Evolutionary conservation across 331 rosid species (phyloP), one percentile per base, ranked within the genome.

Genomic region (Prunus yedoensis): DNA sequence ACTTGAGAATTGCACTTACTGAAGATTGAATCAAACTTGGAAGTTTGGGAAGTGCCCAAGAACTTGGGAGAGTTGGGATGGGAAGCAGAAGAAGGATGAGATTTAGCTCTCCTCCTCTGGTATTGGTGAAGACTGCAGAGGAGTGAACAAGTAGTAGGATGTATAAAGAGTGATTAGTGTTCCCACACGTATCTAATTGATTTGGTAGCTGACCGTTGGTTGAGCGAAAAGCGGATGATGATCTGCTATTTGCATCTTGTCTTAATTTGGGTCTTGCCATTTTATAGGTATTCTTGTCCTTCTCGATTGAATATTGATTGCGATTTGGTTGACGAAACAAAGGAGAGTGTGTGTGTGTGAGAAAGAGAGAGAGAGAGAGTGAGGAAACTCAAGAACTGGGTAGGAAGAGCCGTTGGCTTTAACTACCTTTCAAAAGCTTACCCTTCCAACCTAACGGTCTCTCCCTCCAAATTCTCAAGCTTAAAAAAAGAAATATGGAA

Each of bases 141-240:
- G 9, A 66, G 62, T 77, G 70, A 74, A 54, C 64, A 12, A 69
- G 83, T 25, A 18, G 11, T 41, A 35, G 17, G 57, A 20, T 16
- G 75, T 58, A 63, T 58, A 38, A 75, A 25, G 66, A 54, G 68
- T 66, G 43, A 38, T 7, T 46, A 21, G 2, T 21, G 46, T 32
- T 23, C 27, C 32, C 82, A 75, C 30, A 63, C 58, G 5, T 63
- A 32, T 30, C 78, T 75, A 60, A 41, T 50, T 69, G 85, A 77
- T 76, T 80, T 79, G 86, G 85, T 85, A 68, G 86, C 70, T 86
- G 95, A 90, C 84, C 38, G 88, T 77, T 86, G 41, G 92, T 80
- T 87, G 79, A 20, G 65, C 3, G 76, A 71, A 73, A 79, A 82
- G 72, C 71, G 43, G 80, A 68, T 78, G 72, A 78, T 49, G 61